Percentiles rank a stretch among this genome's conserved stretches.
Conservation (phyloP, 441 rosid genomes). For the Sinapis alba region DNA sequence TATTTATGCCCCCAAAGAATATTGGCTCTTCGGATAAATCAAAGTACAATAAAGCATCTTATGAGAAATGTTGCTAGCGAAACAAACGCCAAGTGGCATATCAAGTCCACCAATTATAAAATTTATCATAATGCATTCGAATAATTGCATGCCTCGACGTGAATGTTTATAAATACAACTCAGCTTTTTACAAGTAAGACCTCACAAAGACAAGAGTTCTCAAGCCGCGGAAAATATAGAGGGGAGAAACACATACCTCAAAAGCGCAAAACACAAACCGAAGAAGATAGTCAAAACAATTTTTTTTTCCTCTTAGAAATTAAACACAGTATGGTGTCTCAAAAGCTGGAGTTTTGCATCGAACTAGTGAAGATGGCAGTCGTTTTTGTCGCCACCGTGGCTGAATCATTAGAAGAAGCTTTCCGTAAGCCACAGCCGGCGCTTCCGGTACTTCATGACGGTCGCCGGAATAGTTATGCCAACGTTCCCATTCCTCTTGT, state of each 20-base stretch:
- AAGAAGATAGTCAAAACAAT: background rate
- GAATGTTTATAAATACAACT: background rate
- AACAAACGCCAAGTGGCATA: background rate
- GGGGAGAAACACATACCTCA: background rate
- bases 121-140: background rate
- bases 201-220: background rate
- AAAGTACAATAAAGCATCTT: background rate
- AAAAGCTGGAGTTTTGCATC: background rate
- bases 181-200: background rate
- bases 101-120: background rate
- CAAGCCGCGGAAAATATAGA: background rate
- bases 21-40: background rate
- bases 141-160: background rate
- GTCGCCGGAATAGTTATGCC: background rate
- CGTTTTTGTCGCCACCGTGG: background rate
- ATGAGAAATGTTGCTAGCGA: background rate
- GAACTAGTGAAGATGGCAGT: background rate
- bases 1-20: background rate
- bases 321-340: background rate
- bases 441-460: background rate
- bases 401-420: slow-evolving; percentile 1
- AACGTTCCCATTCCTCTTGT: background rate
- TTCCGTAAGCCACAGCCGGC: background rate
- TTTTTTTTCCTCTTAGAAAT: background rate
- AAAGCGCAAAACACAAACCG: background rate